Evolutionary conservation across 805 yeast genomes (phyloP), one percentile per base, ranked within the genome.

Genomic region (Tetrapisispora fleetii): DNA sequence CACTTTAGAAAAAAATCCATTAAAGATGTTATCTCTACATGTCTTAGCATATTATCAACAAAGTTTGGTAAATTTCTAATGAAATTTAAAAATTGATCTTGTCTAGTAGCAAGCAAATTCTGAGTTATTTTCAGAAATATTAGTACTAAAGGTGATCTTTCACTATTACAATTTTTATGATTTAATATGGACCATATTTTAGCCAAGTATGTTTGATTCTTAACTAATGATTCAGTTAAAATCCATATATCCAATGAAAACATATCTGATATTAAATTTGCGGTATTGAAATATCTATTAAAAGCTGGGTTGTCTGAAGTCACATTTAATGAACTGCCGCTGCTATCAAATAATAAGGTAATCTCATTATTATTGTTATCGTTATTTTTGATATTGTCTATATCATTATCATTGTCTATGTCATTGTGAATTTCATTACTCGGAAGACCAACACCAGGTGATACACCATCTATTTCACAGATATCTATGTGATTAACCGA

Each of bases 201-300:
- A 46, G 77, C 75, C 56, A 93, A 67, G 45, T 85, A 74, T 6
- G 68, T 67, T 3, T 78, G 72, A 48, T 81, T 79, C 57, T 85
- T 91, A 74, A 91, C 84, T 46, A 93, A 78, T 1, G 95, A 80
- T 60, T 93, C 96, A 2, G 93, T 83, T 33, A 93, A 73, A 2
- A 93, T 79, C 96, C 97, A 89, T 17, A 87, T 88, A 61, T 91
- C 96, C 16, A 88, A 83, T 17, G 90, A 79, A 45, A 93, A 73
- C 18, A 93, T 84, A 60, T 91, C 98, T 0, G 96, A 84, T 18
- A 65, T 62, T 14, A 61, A 50, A 21, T 58, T 60, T 4, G 61
- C 65, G 43, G 54, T 60, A 32, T 55, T 56, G 43, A 60, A 47
- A 24, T 37, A 50, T 30, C 52, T 19, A 17, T 47, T 37, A 14